These are phyloP conservation scores for Allantophomopsis cytisporea DNA, from an alignment of 2,329 filamentous ascomycete genomes.

Conservation along the genomic window DNA sequence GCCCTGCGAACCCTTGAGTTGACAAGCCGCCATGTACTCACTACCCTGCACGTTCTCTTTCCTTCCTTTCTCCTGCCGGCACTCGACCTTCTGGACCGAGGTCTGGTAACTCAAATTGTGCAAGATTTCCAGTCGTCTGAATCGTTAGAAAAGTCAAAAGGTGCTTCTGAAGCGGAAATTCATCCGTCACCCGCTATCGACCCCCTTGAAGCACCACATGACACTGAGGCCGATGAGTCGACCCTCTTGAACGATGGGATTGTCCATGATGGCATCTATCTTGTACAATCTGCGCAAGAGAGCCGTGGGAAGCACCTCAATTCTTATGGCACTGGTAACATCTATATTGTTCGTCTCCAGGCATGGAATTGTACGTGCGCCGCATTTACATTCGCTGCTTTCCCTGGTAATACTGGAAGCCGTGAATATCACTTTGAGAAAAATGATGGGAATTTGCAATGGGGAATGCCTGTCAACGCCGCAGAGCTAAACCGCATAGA, in stretches of 20 bases:
- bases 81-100: conserved; percentile 73
- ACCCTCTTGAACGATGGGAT: background rate
- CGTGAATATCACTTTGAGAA: background rate
- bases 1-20: no score
- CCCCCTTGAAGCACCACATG: background rate
- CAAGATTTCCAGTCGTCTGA: conserved; percentile 1
- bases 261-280: conserved; percentile 30
- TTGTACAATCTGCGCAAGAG: conserved; percentile 45
- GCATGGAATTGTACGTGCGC: conserved; percentile 90
- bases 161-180: no score
- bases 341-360: conserved; percentile 58
- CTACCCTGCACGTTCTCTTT: conserved; percentile 62
- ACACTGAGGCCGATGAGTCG: background rate
- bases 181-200: no score
- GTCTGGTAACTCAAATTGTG: conserved; percentile 48
- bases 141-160: background rate
- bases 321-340: conserved; percentile 5
- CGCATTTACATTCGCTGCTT: conserved; percentile 64
- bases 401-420: conserved; percentile 27
- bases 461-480: background rate
- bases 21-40: conserved; percentile 30
- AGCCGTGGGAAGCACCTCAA: conserved; percentile 15
- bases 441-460: no score
- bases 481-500: conserved; percentile 4
- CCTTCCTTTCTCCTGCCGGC: conserved; percentile 69